Conservation (phyloP, 495 filamentous ascomycete species). For the Xylaria scruposa region DNA sequence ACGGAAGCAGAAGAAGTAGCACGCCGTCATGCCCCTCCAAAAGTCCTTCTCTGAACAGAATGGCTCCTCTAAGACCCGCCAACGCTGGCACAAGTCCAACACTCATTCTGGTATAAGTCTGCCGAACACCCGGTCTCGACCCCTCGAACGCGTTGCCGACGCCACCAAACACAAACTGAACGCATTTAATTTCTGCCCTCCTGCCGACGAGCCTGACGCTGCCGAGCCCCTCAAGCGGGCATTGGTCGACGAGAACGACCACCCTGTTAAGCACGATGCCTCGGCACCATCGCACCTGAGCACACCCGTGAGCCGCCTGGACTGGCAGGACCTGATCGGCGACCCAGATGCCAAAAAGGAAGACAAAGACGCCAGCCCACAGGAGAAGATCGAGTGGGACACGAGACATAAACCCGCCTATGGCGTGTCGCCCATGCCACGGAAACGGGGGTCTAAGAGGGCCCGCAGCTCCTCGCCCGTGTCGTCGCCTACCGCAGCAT, state of each 20-base stretch:
- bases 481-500: conserved; percentile 63
- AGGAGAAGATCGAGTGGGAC: conserved; percentile 51
- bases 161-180: conserved; percentile 58
- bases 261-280: conserved; percentile 17
- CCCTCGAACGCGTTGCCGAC: conserved; percentile 52
- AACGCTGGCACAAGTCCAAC: conserved; percentile 57
- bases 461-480: conserved; percentile 81
- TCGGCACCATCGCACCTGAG: conserved; percentile 46
- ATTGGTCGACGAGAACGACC: conserved; percentile 26
- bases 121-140: conserved; percentile 30
- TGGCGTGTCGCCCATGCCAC: conserved; percentile 54
- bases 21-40: conserved; percentile 52
- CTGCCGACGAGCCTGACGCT: conserved; percentile 27
- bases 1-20: conserved; percentile 8
- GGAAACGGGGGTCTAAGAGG: conserved; percentile 69
- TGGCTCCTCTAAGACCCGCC: conserved; percentile 42
- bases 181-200: conserved; percentile 51
- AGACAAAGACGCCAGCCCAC: conserved; percentile 53
- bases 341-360: conserved; percentile 60
- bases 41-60: conserved; percentile 60
- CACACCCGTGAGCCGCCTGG: conserved; percentile 76
- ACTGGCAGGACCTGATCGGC: conserved; percentile 81
- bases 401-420: conserved; percentile 41
- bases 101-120: conserved; percentile 50
- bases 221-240: conserved; percentile 24